A percentile compares a stretch with the other conserved stretches of the same genome.
phyloP scores from a whole-genome alignment of 2,329 filamentous ascomycete species.

The Sclerotinia sclerotiorum region DNA sequence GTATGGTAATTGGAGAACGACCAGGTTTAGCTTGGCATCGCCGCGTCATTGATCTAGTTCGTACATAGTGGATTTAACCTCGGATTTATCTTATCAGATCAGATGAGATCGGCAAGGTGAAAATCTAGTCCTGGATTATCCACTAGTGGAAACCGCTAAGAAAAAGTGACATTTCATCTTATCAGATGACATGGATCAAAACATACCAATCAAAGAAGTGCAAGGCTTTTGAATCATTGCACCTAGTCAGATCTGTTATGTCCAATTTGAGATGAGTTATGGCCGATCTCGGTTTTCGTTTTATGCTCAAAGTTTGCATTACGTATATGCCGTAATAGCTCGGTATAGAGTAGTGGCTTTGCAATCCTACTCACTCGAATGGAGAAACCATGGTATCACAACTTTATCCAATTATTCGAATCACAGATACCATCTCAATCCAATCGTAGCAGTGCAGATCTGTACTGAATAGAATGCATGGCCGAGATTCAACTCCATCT shows the following conservation, averaged over 20 bases:
- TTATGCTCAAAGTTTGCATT: constrained; percentile 13
- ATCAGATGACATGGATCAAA: neutral
- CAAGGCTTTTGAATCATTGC: neutral
- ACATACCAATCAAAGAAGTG: neutral
- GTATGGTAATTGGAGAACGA: neutral
- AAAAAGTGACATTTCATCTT: neutral
- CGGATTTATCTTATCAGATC: constrained; percentile 23
- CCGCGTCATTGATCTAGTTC: constrained; percentile 2
- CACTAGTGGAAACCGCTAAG: neutral
- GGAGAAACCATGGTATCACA: neutral
- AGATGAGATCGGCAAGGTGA: constrained; percentile 20
- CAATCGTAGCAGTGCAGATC: neutral
- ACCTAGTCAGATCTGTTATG: neutral
- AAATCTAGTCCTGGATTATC: constrained; percentile 3
- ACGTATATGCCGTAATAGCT: neutral
- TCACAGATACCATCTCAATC: neutral
- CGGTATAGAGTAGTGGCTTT: constrained; percentile 2
- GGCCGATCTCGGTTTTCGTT: constrained; percentile 4
- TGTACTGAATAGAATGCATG: neutral
- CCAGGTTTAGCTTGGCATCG: neutral
- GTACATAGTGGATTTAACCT: neutral
- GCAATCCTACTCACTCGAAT: neutral
- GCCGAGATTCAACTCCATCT: neutral
- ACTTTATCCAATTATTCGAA: neutral
- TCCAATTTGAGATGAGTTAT: neutral